Base-by-base conservation (phyloP, 2,329 filamentous ascomycete genomes). In the Raffaelea albimanens region DNA sequence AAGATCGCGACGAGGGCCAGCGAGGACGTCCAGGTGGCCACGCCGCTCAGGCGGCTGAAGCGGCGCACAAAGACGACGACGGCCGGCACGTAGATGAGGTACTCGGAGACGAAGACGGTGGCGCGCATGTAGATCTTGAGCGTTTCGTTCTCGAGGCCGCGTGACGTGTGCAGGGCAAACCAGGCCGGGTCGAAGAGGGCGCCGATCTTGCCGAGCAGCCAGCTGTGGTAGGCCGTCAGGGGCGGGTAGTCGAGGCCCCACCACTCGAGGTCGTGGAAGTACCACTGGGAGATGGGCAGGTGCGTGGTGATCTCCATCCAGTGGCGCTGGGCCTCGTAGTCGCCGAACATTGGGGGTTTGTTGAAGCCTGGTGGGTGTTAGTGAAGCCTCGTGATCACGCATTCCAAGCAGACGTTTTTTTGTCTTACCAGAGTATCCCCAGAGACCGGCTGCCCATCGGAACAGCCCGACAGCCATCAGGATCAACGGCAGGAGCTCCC, bases 231-330 rank as follows among this genome's bases (percentile, higher is more conserved):
- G 45, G 93, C 94, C 46, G 93, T 98, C 67, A 98, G 76, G 45
- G 93, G 93, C 48, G 93, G 93, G 64, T 98, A 98, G 67, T 98
- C 93, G 55, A 98, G 75, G 1, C 94, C 94, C 93, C 93, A 98
- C 83, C 91, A 98, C 59, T 91, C 76, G 40, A 97, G 72, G 62
- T 98, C 90, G 64, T 98, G 88, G 61, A 95, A 95, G 66, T 98
- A 98, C 93, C 94, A 98, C 64, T 93, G 85, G 11, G 88, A 93
- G 34, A 94, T 75, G 14, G 93, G 93, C 2, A 98, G 72, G 50
- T 95, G 80, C 9, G 80, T 86, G 2, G 93, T 96, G 55, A 98
- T 73, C 61, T 98, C 93, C 90, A 98, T 95, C 93, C 93, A 98
- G 66, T 98, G 93, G 57, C 93, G 74, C 65, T 98, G 93, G 3